Base-by-base conservation (phyloP, 2,329 filamentous ascomycete species). In the Lasiodiplodia sp. region DNA sequence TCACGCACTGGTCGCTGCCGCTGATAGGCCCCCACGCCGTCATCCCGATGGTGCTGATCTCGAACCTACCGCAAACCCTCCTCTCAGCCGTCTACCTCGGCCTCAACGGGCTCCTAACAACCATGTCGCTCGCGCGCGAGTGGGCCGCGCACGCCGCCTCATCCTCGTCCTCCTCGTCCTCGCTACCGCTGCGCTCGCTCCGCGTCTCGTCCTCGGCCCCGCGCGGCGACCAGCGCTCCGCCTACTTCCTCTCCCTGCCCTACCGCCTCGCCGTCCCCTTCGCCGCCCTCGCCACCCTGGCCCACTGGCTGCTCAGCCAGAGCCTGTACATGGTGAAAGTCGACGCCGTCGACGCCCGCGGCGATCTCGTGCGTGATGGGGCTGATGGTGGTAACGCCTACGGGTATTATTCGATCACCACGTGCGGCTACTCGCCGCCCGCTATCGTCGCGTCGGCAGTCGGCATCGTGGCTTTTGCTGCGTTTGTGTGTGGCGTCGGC, bases 1-100 rank as follows among this genome's bases (percentile, higher is more conserved):
- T 62, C 40, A 44, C 40, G 1, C 12, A 18, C 21, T 44, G 57
- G 57, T n/a, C 14, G 7, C 7, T 62, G 3, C 57, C 57, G 2
- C 16, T 18, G 2, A 18, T 23, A 1, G 57, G 57, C 38, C 0
- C 21, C 21, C 12, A 2, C 10, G 57, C 57, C 21, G 28, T 28
- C 10, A 0, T n/a, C 23, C n/a, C 38, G 0, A 28, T 23, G 8
- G 10, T 57, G 3, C 44, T 65, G 2, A 16, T 86, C 0, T 82
- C 80, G 40, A 87, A 87, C 70, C 31, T 78, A 0, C 83, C 84
- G 0, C 85, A 87, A 70, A 66, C 84, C 0, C 65, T 86, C 3
- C 69, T 86, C 0, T 84, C 82, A 0, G 72, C 83, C 16, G 57
- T 83, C 2, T 86, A 86, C 71, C 73, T 85, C 3, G 72, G 75